These are phyloP conservation scores for Cubamyces sp. DNA, from an alignment of 768 basidiomycete genomes.

Conservation along the genomic window DNA sequence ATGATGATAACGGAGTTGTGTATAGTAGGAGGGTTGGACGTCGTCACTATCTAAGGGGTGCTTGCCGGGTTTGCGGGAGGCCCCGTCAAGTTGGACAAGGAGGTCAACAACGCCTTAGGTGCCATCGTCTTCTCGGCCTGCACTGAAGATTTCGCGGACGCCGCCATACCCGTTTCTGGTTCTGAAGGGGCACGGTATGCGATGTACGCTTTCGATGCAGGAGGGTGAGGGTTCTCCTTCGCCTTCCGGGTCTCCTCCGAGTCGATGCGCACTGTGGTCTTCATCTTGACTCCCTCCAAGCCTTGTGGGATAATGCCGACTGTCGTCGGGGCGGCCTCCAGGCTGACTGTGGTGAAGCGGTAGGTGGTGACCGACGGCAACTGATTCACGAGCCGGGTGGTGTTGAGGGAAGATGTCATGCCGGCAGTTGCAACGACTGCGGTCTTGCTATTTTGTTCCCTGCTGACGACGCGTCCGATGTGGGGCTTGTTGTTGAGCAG, in stretches of 20 bases:
- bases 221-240: constrained; percentile 48
- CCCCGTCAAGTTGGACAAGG: not conserved
- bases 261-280: constrained; percentile 37
- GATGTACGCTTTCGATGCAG: constrained; percentile 56
- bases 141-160: not conserved
- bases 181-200: constrained; percentile 9
- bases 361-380: constrained; percentile 36
- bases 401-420: constrained; percentile 37
- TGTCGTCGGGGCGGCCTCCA: constrained; percentile 46
- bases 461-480: constrained; percentile 57
- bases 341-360: constrained; percentile 35
- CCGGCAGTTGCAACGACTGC: constrained; percentile 50
- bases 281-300: constrained; percentile 42
- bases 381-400: constrained; percentile 17
- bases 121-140: not conserved
- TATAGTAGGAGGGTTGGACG: not conserved
- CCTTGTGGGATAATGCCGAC: constrained; percentile 48
- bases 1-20: not conserved
- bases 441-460: constrained; percentile 4
- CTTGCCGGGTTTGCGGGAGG: too few species aligned
- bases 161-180: constrained; percentile 1
- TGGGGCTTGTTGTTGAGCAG: constrained; percentile 53
- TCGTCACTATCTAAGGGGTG: too few species aligned
- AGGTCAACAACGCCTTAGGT: not conserved
- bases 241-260: constrained; percentile 25